Percentiles rank a stretch among this genome's conserved stretches.
Conservation (phyloP, 345 rosid genomes). For the Hypericum androsaemum region DNA sequence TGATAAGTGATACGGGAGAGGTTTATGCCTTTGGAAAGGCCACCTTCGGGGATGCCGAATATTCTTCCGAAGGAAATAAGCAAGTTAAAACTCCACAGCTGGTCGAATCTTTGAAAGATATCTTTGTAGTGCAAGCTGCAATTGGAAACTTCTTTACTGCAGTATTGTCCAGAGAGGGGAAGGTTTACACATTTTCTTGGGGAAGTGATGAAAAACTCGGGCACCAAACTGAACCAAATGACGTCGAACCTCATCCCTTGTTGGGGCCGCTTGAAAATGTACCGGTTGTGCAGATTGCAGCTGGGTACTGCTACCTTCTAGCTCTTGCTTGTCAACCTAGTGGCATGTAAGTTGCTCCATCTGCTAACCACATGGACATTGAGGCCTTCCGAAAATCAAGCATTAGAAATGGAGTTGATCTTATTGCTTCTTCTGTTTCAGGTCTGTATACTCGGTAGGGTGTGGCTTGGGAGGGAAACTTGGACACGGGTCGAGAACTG, state of each 20-base stretch:
- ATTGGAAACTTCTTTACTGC: slow-evolving; percentile 91
- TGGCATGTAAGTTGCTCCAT: slow-evolving; percentile 70
- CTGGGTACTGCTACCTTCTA: slow-evolving; percentile 94
- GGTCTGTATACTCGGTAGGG: slow-evolving; percentile 96
- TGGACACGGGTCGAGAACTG: slow-evolving; percentile 69
- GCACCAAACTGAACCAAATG: slow-evolving; percentile 66
- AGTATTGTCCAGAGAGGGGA: slow-evolving; percentile 85
- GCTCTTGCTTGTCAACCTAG: slow-evolving; percentile 80
- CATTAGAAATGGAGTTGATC: no score
- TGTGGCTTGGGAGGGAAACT: slow-evolving; percentile 98
- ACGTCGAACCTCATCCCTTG: slow-evolving; percentile 69
- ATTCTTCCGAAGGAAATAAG: slow-evolving; percentile 51
- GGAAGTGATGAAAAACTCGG: slow-evolving; percentile 71
- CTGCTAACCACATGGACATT: no score
- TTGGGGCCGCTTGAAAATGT: slow-evolving; percentile 76
- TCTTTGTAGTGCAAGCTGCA: slow-evolving; percentile 85
- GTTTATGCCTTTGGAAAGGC: slow-evolving; percentile 85
- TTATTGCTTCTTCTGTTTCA: slow-evolving; percentile 19
- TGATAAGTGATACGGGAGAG: slow-evolving; percentile 80
- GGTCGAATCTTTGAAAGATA: slow-evolving; percentile 67
- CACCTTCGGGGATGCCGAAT: slow-evolving; percentile 57
- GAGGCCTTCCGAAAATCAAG: no score
- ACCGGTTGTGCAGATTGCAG: slow-evolving; percentile 86
- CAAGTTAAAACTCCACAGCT: slow-evolving; percentile 57
- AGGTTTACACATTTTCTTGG: slow-evolving; percentile 92